phyloP scores from a whole-genome alignment of 345 rosid genomes.

The Cardamine chenopodiifolia region DNA sequence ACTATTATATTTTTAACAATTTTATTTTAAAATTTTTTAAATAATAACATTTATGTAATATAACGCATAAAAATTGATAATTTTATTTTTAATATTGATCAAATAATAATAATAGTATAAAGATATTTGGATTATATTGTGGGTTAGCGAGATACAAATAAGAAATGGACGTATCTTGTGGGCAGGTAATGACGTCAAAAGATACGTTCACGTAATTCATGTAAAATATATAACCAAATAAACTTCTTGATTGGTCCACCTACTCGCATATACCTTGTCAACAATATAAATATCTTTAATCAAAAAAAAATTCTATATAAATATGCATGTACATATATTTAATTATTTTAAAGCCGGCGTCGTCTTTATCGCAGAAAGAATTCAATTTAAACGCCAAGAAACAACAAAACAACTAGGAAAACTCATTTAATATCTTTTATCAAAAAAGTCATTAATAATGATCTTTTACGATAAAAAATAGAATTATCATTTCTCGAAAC shows the following conservation, averaged over 20 bases:
- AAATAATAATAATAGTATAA: too few species aligned
- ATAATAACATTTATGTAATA: too few species aligned
- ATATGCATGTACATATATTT: constrained; percentile 4
- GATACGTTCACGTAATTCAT: constrained; percentile 39
- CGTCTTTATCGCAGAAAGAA: constrained; percentile 5
- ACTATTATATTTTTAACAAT: too few species aligned
- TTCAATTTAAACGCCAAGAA: neutral
- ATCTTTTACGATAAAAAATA: constrained; percentile 15
- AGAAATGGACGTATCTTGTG: constrained; percentile 19
- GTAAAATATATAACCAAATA: constrained; percentile 11
- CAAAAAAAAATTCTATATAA: too few species aligned
- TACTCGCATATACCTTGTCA: neutral
- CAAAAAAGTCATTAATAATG: neutral
- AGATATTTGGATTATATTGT: neutral
- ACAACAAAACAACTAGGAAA: neutral
- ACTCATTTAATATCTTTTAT: constrained; percentile 10
- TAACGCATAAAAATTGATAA: too few species aligned
- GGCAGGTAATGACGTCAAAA: constrained; percentile 17
- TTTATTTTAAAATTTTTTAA: too few species aligned
- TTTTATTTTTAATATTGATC: too few species aligned
- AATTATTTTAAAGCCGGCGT: constrained; percentile 6
- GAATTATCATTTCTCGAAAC: constrained; percentile 21
- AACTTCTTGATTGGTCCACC: constrained; percentile 29
- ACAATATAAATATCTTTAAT: neutral
- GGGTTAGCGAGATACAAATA: neutral